Percentiles rank a stretch among this genome's conserved stretches.
Evolutionary conservation across 805 yeast genomes (phyloP).

Genomic region (Starmerella tilneyi): DNA sequence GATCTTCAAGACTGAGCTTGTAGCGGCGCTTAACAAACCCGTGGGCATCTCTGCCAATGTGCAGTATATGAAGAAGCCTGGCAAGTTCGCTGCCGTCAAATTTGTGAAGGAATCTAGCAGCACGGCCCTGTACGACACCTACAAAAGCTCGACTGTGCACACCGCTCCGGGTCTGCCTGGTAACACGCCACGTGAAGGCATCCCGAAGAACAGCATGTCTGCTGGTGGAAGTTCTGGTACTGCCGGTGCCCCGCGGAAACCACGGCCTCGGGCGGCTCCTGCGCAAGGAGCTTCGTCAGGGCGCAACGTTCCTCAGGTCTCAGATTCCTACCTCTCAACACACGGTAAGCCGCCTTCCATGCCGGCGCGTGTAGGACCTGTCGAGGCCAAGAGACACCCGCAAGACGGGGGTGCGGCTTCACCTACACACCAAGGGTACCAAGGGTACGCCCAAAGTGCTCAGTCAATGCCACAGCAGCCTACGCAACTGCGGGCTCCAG

Average conservation of each 20-base stretch:
- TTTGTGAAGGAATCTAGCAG: conserved; percentile 45
- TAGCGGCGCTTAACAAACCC: conserved; percentile 38
- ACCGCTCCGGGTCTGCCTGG: conserved; percentile 71
- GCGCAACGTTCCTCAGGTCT: conserved; percentile 19
- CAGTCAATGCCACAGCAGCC: conserved; percentile 23
- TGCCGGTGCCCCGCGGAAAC: too few species aligned
- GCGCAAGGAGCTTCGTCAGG: conserved; percentile 12
- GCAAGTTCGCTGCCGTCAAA: conserved; percentile 62
- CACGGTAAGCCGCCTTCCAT: conserved; percentile 22
- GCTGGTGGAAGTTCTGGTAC: conserved; percentile 19
- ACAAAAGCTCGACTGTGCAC: conserved; percentile 79
- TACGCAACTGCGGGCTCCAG: conserved; percentile 4
- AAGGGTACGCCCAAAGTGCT: conserved; percentile 11
- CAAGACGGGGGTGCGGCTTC: conserved; percentile 27
- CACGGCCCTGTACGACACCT: conserved; percentile 66
- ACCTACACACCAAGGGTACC: conserved; percentile 25
- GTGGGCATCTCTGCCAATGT: conserved; percentile 63
- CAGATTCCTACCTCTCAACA: conserved; percentile 22
- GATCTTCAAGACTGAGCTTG: conserved; percentile 78
- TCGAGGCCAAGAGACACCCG: conserved; percentile 8
- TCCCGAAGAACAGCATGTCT: conserved; percentile 44
- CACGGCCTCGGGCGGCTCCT: conserved; percentile 13
- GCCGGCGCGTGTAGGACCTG: conserved; percentile 21
- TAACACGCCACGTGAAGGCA: conserved; percentile 54
- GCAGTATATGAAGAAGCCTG: conserved; percentile 83